Evolutionary conservation across 2,329 filamentous ascomycete genomes (phyloP).

Genomic region (Shiraia sp.): DNA sequence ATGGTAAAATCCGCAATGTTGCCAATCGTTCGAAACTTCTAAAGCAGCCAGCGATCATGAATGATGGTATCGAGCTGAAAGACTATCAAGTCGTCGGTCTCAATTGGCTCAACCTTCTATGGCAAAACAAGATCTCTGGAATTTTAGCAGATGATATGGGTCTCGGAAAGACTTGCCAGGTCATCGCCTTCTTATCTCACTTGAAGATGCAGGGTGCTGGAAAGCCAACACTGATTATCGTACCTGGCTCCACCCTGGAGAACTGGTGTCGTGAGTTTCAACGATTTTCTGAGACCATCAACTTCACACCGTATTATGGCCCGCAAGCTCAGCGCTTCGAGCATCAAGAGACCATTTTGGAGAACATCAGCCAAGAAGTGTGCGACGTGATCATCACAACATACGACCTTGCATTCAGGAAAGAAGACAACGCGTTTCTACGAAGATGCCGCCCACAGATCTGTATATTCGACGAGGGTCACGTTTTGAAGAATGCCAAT

Average conservation of each 20-base stretch:
- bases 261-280: conserved; percentile 94
- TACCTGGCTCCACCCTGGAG: conserved; percentile 89
- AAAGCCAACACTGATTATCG: conserved; percentile 83
- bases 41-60: conserved; percentile 77
- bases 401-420: conserved; percentile 66
- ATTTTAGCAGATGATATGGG: conserved; percentile 99
- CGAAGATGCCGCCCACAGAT: conserved; percentile 59
- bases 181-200: conserved; percentile 88
- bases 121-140: conserved; percentile 76
- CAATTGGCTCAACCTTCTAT: conserved; percentile 90
- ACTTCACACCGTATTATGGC: conserved; percentile 74
- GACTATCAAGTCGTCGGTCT: conserved; percentile 92
- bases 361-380: conserved; percentile 58
- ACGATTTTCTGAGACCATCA: conserved; percentile 78
- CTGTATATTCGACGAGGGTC: conserved; percentile 90
- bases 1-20: conserved; percentile 46
- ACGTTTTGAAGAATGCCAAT: conserved; percentile 85
- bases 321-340: conserved; percentile 67
- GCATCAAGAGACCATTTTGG: conserved; percentile 68
- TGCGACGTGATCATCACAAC: conserved; percentile 75
- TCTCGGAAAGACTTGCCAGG: conserved; percentile 90
- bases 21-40: conserved; percentile 51
- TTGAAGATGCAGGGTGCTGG: conserved; percentile 69
- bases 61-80: conserved; percentile 76
- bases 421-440: conserved; percentile 66